Conservation (phyloP, 148 eudicot species). For the Hydrangea macrophylla region DNA sequence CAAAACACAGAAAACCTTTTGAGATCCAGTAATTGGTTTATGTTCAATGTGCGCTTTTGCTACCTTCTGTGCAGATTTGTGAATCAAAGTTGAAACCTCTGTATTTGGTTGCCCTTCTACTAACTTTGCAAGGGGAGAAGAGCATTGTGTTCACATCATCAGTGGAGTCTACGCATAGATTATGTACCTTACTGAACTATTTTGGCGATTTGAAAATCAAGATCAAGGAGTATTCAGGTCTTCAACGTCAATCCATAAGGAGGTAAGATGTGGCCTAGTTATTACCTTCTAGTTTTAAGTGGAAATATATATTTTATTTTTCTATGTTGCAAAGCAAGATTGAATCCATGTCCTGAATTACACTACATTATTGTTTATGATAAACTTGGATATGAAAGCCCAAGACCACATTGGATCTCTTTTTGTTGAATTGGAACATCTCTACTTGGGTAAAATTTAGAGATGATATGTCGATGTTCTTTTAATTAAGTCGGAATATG, state of each 20-base stretch:
- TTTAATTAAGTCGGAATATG: not conserved
- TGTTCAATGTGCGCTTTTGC: not conserved
- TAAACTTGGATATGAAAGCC: not conserved
- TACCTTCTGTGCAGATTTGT: slow-evolving; percentile 59
- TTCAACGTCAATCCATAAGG: slow-evolving; percentile 75
- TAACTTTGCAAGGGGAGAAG: slow-evolving; percentile 70
- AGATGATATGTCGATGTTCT: not conserved
- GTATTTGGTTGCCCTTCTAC: slow-evolving; percentile 70
- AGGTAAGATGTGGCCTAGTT: slow-evolving; percentile 40
- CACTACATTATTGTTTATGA: not conserved
- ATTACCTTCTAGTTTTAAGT: too few relatives aligned
- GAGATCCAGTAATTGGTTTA: not conserved
- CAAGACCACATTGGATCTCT: not conserved
- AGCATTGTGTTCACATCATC: slow-evolving; percentile 92
- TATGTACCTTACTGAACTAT: slow-evolving; percentile 63
- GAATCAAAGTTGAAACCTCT: slow-evolving; percentile 72
- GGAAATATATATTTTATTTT: not conserved
- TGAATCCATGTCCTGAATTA: slow-evolving; percentile 1
- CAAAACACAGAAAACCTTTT: not conserved
- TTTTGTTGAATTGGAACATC: slow-evolving; percentile 2
- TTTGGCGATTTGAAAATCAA: slow-evolving; percentile 64
- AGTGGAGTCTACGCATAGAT: slow-evolving; percentile 73
- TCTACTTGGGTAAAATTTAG: not conserved
- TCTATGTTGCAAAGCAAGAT: not conserved
- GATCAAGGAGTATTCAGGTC: slow-evolving; percentile 80